Evolutionary conservation across 2,329 filamentous ascomycete genomes (phyloP).

Genomic region (Lojkania enalia): DNA sequence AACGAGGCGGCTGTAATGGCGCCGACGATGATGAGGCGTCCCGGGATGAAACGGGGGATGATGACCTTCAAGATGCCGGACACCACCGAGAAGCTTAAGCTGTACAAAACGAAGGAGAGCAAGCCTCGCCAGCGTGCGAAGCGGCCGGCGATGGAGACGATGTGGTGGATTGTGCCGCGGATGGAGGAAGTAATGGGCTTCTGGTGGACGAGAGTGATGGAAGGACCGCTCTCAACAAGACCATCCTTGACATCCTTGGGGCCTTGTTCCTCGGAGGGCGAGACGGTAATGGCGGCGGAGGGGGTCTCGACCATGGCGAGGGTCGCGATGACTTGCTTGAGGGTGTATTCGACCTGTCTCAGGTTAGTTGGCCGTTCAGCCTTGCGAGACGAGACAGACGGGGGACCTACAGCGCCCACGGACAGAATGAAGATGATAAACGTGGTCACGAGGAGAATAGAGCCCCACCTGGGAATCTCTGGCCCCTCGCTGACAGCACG

Average conservation of each 20-base stretch:
- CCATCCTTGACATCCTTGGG: constrained; percentile 48
- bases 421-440: constrained; percentile 47
- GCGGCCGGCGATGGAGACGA: constrained; percentile 67
- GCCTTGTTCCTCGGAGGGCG: constrained; percentile 50
- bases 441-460: constrained; percentile 37
- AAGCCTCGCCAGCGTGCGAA: constrained; percentile 72
- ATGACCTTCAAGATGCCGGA: constrained; percentile 51
- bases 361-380: constrained; percentile 9
- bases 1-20: constrained; percentile 64
- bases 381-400: not conserved
- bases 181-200: constrained; percentile 66
- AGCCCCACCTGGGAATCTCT: constrained; percentile 37
- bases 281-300: constrained; percentile 54
- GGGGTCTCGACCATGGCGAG: constrained; percentile 67
- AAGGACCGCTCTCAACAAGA: constrained; percentile 45
- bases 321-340: constrained; percentile 62
- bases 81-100: constrained; percentile 40
- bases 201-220: constrained; percentile 51
- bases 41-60: constrained; percentile 45
- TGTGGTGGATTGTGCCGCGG: constrained; percentile 60
- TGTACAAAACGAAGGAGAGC: constrained; percentile 48
- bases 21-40: constrained; percentile 56
- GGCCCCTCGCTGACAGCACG: constrained; percentile 23
- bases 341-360: constrained; percentile 56
- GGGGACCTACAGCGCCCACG: constrained; percentile 44